Evolutionary conservation across 2,329 filamentous ascomycete species (phyloP), one percentile per base, ranked within the genome.

Genomic region (Hymenotorrendiella dingleyae): DNA sequence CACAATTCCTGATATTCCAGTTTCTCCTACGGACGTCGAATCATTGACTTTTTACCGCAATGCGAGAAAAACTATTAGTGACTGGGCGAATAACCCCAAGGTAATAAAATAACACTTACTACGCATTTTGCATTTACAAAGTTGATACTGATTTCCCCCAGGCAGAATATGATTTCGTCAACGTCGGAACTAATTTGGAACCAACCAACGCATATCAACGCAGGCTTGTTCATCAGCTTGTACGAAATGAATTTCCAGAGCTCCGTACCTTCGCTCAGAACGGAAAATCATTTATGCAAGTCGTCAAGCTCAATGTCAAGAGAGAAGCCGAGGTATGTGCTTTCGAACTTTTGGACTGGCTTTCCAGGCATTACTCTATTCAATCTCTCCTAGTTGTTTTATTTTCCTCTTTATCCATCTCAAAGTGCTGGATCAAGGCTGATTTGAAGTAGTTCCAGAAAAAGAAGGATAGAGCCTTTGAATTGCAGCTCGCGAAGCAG

Each of bases 221-320:
- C 57, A 70, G 78, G 24, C 66, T 86, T 5, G 70, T 85, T 1
- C 76, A 85, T 55, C 80, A 84, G 52, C 65, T 84, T 10, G 70
- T 86, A n/a, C 70, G 77, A 10, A 71, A 70, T 11, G 80, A 84
- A 50, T 86, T 70, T 36, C 70, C 71, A 1, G 37, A 37, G 4
- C 50, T 53, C 12, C 40, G 53, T 35, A 47, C 50, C 5, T 56
- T 57, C 43, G n/a, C 48, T 27, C 45, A 50, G 10, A 48, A 50
- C 17, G 52, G 56, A 29, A 49, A 50, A 11, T 42, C 42, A 14
- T 61, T 61, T 30, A 60, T 62, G 57, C 58, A 61, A 45, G 40
- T 62, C n/a, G 50, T 48, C 24, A 55, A 48, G 35, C 16, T 58
- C 14, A 46, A 61, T 47, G 20, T 26, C 1, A 40, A 44, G 19